Base-by-base conservation (phyloP, 164 flowering plant species). In the Vitis rupestris region DNA sequence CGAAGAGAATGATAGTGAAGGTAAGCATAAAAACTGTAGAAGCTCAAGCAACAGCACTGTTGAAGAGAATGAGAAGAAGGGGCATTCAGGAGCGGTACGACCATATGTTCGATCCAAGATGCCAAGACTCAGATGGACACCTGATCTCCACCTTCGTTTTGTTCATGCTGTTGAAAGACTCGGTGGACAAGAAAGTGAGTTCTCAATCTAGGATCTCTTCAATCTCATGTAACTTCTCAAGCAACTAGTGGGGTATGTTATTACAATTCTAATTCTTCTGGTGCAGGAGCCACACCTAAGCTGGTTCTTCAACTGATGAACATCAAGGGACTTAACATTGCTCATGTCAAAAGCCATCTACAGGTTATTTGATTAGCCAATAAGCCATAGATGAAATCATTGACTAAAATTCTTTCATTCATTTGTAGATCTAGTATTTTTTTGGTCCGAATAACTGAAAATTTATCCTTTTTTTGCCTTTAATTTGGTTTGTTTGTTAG, bases 261-360 rank as follows among this genome's bases (percentile, higher is more conserved):
- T 37, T 37, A 37, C 44, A 37, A 37, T 37, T 37, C 44, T 37
- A 37, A 37, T 37, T 6, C 4, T 3, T 37, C 7, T 37, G 75
- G 63, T 79, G 78, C 75, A 92, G 97, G 92, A 84, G 98, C 98
- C 52, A 93, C 98, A 13, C 98, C 98, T 3, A 93, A 93, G 78
- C 74, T 91, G 75, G 94, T 93, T 75, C 93, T 91, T 78, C 93
- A 89, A 57, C 47, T 88, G 73, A 93, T 93, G 98, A 85, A 87
- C 75, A 79, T 91, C 69, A 93, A 90, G 70, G 97, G 93, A 31
- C 90, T 93, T 13, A 89, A 88, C 67, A 91, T 93, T 37, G 90
- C 93, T 68, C 94, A 93, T 85, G 92, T 91, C 80, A 91, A 91
- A 76, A 91, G 97, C 80, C 98, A 93, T 77, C 79, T 93, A 55